Conservation (phyloP, 768 basidiomycete genomes). For the Psilocybe azurescens region DNA sequence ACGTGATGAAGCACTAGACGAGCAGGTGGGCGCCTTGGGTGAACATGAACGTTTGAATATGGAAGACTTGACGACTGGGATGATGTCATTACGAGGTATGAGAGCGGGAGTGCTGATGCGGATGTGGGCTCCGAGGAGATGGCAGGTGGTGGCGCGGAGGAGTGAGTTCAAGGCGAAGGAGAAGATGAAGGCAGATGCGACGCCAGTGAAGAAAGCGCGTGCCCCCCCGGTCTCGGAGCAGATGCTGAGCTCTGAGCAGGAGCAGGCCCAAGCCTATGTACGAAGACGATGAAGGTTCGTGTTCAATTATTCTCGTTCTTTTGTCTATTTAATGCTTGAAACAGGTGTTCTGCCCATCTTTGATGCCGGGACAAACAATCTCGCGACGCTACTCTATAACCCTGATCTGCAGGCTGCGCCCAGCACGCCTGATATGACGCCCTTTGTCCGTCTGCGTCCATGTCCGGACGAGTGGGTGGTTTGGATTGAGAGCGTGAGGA, state of each 20-base stretch:
- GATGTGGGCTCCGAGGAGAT: no score
- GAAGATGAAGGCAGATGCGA: constrained; percentile 28
- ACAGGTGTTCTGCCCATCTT: constrained; percentile 68
- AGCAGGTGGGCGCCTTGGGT: constrained; percentile 63
- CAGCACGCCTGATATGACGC: constrained; percentile 51
- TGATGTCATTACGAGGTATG: neutral
- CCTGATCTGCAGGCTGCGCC: constrained; percentile 85
- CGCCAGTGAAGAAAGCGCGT: no score
- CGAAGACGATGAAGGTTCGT: constrained; percentile 58
- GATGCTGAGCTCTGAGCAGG: constrained; percentile 49
- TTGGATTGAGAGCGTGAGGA: no score
- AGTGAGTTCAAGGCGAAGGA: constrained; percentile 18
- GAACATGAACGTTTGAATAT: constrained; percentile 40
- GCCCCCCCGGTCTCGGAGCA: constrained; percentile 71
- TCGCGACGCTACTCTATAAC: constrained; percentile 78
- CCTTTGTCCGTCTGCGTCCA: constrained; percentile 43
- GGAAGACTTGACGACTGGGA: constrained; percentile 23
- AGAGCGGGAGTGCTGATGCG: constrained; percentile 23
- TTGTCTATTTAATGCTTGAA: neutral
- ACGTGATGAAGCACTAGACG: constrained; percentile 52
- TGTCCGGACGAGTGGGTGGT: no score
- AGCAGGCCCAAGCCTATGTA: constrained; percentile 55
- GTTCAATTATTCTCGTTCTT: constrained; percentile 2
- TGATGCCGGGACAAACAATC: constrained; percentile 82
- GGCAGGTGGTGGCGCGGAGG: no score